Evolutionary conservation across 2,329 filamentous ascomycete species (phyloP), one percentile per base, ranked within the genome.

Genomic region (Fusarium subglutinans): DNA sequence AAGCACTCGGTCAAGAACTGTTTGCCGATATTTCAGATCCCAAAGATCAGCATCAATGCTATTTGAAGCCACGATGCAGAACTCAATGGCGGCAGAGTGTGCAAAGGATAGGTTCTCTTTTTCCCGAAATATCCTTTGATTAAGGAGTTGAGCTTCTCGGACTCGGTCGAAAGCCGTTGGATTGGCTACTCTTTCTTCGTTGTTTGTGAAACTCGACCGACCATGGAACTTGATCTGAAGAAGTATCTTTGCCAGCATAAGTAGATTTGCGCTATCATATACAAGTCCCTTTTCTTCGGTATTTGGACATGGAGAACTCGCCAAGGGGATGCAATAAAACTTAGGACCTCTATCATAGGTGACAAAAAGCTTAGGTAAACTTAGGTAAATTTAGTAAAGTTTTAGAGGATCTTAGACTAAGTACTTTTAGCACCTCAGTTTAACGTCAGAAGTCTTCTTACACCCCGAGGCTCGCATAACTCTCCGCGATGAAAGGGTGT

Each of bases 271-370:
- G 26, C 45, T 47, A 28, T 47, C 26, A 28, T 47, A 18, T 28
- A 13, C 18, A 8, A 28, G 13, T 10, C 4, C 26, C 6, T 15
- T 47, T 3, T 6, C 9, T 11, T 47, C 26, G 3, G 13, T 1
- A 8, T 4, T 22, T 11, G 6, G 18, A 11, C 2, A 5, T 8
- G 13, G 1, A 3, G 44, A 11, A 3, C 24, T 24, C 24, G 24
- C 24, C 24, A 24, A 24, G 24, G 24, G 24, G 24, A 24, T 24
- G 24, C 24, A 24, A 24, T 24, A 24, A 24, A 24, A 24, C 24
- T 24, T 24, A 24, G 24, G 24, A 24, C 24, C 24, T 24, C 24
- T 24, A 24, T 24, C 24, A 24, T 24, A 24, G 24, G 24, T 24
- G 24, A 24, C 24, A 24, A 24, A 24, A 24, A 24, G 24, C 24